Evolutionary conservation across 108 stramenopile species (phyloP).

Genomic region (Epithemia pelagica): DNA sequence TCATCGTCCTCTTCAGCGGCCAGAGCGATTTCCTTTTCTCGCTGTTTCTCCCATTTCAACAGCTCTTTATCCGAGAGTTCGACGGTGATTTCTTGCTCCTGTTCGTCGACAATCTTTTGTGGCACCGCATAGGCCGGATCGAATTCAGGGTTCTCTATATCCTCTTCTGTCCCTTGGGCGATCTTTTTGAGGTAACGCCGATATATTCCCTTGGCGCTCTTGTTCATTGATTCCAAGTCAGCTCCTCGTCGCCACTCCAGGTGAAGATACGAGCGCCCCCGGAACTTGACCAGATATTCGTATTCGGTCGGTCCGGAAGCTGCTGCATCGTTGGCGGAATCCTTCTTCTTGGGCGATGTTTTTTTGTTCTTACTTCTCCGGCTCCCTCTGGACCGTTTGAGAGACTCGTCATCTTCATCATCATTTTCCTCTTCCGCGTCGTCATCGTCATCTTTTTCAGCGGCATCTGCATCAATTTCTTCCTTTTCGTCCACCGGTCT

Average conservation of each 20-base stretch:
- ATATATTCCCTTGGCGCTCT: conserved; percentile 78
- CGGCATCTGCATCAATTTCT: conserved; percentile 28
- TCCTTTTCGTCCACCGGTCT: conserved; percentile 70
- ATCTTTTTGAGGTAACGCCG: conserved; percentile 85
- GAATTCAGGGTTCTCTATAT: conserved; percentile 80
- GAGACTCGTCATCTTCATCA: conserved; percentile 23
- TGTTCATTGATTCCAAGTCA: conserved; percentile 82
- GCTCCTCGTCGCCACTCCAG: conserved; percentile 81
- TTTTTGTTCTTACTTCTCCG: conserved; percentile 13
- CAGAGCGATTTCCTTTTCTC: conserved; percentile 54
- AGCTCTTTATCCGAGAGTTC: conserved; percentile 78
- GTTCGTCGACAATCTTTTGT: conserved; percentile 83
- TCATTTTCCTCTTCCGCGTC: conserved; percentile 32
- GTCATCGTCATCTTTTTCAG: conserved; percentile 15
- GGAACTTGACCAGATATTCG: conserved; percentile 95
- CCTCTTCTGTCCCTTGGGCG: conserved; percentile 58
- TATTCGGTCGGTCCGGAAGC: conserved; percentile 58
- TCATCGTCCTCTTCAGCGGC: conserved; percentile 35
- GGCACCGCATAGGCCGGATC: conserved; percentile 73
- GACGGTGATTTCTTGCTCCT: conserved; percentile 74
- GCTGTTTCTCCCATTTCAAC: conserved; percentile 72
- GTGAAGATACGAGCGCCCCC: conserved; percentile 88
- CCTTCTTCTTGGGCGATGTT: conserved; percentile 12
- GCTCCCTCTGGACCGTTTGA: not conserved
- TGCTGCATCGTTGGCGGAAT: conserved; percentile 4